A percentile compares a stretch with the other conserved stretches of the same genome.
Conservation (phyloP, 2,329 filamentous ascomycete species). For the Nothomitra cinnamomea region DNA sequence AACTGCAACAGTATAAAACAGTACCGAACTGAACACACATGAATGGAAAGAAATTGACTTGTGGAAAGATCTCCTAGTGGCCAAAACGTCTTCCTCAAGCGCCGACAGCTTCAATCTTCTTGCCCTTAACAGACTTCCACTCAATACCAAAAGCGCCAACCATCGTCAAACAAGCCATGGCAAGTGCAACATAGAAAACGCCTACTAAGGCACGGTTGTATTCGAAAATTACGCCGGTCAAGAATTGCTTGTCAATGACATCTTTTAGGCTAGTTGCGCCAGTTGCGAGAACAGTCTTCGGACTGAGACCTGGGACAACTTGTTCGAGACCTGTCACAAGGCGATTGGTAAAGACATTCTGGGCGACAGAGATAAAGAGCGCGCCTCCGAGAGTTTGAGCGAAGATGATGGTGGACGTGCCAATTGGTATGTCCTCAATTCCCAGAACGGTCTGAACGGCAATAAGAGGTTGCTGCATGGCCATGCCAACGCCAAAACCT, state of each 20-base stretch:
- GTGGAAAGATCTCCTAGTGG: not conserved
- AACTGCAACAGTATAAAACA: not conserved
- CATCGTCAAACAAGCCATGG: slow-evolving; percentile 35
- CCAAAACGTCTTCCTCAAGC: not conserved
- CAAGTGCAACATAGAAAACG: slow-evolving; percentile 43
- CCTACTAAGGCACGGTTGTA: slow-evolving; percentile 45
- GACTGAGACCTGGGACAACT: slow-evolving; percentile 24
- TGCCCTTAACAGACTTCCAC: slow-evolving; percentile 50
- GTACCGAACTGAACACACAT: not conserved
- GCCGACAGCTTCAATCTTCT: slow-evolving; percentile 14
- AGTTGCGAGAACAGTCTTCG: slow-evolving; percentile 25
- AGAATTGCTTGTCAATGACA: slow-evolving; percentile 31
- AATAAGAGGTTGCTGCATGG: slow-evolving; percentile 40
- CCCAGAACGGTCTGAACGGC: slow-evolving; percentile 38
- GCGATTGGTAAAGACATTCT: slow-evolving; percentile 8
- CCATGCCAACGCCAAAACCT: slow-evolving; percentile 38
- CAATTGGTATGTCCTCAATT: slow-evolving; percentile 35
- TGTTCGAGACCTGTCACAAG: slow-evolving; percentile 14
- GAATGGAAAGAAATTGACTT: not conserved
- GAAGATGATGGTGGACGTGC: slow-evolving; percentile 39
- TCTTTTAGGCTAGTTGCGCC: slow-evolving; percentile 43
- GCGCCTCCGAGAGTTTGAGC: slow-evolving; percentile 41
- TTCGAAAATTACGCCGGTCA: slow-evolving; percentile 37
- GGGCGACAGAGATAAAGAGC: slow-evolving; percentile 31
- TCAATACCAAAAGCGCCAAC: slow-evolving; percentile 39